Evolutionary conservation across 2,329 filamentous ascomycete genomes (phyloP).

Genomic region (Elsinoe perseae): DNA sequence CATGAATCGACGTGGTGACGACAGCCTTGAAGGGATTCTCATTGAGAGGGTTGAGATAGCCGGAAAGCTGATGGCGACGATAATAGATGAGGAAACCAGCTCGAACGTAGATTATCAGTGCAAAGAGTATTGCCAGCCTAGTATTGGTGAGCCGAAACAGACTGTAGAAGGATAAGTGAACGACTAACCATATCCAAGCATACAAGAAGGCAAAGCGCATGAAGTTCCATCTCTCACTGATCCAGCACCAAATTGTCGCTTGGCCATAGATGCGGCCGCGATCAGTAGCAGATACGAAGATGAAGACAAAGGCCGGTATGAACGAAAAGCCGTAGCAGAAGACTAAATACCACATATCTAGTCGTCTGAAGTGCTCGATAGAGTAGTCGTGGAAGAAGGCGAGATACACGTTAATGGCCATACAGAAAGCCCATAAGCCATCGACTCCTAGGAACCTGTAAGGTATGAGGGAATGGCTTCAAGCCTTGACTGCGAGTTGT

Average conservation of each 20-base stretch:
- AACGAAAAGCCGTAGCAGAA: slow-evolving; percentile 17
- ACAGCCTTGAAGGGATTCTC: slow-evolving; percentile 14
- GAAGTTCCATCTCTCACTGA: slow-evolving; percentile 10
- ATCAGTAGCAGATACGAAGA: slow-evolving; percentile 13
- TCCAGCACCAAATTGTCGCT: slow-evolving; percentile 18
- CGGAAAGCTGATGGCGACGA: slow-evolving; percentile 11
- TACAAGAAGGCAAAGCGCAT: slow-evolving; percentile 15
- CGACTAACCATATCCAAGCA: slow-evolving; percentile 15
- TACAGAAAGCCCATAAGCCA: slow-evolving; percentile 16
- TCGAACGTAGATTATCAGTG: slow-evolving; percentile 11
- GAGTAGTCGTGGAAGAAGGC: slow-evolving; percentile 17
- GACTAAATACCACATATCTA: slow-evolving; percentile 16
- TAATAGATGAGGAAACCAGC: slow-evolving; percentile 12
- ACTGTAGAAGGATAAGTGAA: neutral
- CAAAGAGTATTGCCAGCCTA: slow-evolving; percentile 15
- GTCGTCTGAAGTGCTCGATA: slow-evolving; percentile 11
- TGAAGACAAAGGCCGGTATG: slow-evolving; percentile 14
- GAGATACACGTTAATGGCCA: slow-evolving; percentile 18
- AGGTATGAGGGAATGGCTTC: neutral
- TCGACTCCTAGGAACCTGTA: slow-evolving; percentile 16
- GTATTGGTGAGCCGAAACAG: neutral
- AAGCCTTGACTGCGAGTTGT: neutral
- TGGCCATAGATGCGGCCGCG: slow-evolving; percentile 14
- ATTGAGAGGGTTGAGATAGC: slow-evolving; percentile 16
- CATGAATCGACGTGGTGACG: slow-evolving; percentile 15